Base-by-base conservation (phyloP, 768 basidiomycete species). In the Lentinula sp. region DNA sequence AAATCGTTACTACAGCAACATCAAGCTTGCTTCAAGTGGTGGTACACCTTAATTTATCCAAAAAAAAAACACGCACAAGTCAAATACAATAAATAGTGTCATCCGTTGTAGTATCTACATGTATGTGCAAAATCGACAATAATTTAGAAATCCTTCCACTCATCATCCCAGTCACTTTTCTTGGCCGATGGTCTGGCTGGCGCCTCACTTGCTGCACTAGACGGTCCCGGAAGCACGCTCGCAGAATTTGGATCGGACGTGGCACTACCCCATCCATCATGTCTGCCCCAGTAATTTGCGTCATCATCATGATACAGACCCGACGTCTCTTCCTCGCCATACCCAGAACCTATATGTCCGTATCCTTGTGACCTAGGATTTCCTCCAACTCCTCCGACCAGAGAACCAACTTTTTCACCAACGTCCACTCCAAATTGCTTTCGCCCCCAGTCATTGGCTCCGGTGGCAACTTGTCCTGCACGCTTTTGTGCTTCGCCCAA, bases 361-460 rank as follows among this genome's bases (percentile, higher is more conserved):
- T 85, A 81, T 51, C 86, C 77, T 62, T 76, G 66, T 65, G 83
- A 71, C 52, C 78, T 68, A 40, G 88, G 89, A 3, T 84, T 82
- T 16, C 83, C 76, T 70, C 77, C 83, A 59, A 89, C 88, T 0
- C 75, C 79, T 40, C 80, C 83, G 35, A 90, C 86, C 8, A 89
- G 80, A 42, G 84, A 86, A 11, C 85, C 87, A 48, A 95, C 82
- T 49, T 83, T 86, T 66, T 83, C 88, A 56, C 84, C 92, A 7
- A 96, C 88, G 70, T 98, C 95, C 3, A 95, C 87, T 9, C 95
- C 95, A 56, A 86, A 80, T 71, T 85, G 87, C 50, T 73, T 71
- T 74, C 85, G 91, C 23, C 86, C 83, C 90, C 91, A 91, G 65
- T 86, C 78, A 66, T 92, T 93, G 8, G 87, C 90, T 1, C 80